Percentiles rank a stretch among this genome's conserved stretches.
Conservation (phyloP, 2,329 filamentous ascomycete genomes). For the Gaeumannomyces sp. region DNA sequence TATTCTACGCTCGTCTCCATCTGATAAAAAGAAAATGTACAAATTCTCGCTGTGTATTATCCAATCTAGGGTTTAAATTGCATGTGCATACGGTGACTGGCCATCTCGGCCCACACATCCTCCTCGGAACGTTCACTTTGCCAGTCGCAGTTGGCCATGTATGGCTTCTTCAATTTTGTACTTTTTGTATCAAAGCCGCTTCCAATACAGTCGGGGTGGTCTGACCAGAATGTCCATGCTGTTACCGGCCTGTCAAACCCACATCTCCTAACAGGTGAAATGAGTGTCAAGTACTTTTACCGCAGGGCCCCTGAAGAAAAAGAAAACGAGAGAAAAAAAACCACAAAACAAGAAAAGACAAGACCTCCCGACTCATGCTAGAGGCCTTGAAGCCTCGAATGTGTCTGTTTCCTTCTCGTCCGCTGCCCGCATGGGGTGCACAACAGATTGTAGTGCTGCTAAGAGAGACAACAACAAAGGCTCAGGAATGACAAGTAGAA, state of each 20-base stretch:
- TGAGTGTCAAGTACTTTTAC: neutral
- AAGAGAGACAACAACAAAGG: constrained; percentile 1
- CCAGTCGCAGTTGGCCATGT: neutral
- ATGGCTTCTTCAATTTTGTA: neutral
- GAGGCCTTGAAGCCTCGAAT: neutral
- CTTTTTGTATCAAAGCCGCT: neutral
- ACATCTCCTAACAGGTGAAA: neutral
- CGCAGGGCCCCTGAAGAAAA: constrained; percentile 7
- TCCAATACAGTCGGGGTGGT: neutral
- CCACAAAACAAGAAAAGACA: neutral
- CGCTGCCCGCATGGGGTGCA: neutral
- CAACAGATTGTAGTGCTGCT: neutral
- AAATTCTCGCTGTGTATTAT: neutral
- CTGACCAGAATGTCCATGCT: neutral
- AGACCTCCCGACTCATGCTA: neutral
- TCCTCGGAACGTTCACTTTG: neutral
- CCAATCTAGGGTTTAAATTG: neutral
- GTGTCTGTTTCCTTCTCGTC: neutral
- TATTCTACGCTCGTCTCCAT: neutral
- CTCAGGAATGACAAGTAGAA: neutral
- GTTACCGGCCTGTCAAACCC: neutral
- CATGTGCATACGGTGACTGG: too few species aligned
- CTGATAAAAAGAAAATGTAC: neutral
- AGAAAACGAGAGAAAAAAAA: constrained; percentile 6
- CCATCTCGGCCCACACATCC: too few species aligned